Conservation (phyloP, 805 yeast genomes). For the Schwanniomyces sp. region DNA sequence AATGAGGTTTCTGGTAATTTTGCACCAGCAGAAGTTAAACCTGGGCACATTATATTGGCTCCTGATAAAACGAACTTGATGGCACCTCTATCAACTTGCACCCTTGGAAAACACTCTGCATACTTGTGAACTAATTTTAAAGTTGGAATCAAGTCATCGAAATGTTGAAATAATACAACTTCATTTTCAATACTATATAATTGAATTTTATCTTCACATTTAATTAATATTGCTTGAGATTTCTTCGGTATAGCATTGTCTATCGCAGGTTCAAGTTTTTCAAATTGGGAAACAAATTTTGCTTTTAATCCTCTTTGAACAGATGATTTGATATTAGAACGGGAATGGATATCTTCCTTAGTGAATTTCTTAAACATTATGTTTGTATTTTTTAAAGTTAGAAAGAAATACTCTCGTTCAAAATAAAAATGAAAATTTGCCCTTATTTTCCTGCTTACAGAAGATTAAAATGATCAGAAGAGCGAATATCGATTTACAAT, state of each 20-base stretch:
- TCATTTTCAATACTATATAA: constrained; percentile 72
- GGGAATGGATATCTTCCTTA: constrained; percentile 83
- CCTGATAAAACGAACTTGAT: constrained; percentile 94
- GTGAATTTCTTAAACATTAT: constrained; percentile 64
- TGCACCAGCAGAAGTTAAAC: constrained; percentile 85
- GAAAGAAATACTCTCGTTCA: not conserved
- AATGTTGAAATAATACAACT: constrained; percentile 77
- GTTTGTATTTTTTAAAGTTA: not conserved
- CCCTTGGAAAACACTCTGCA: constrained; percentile 80
- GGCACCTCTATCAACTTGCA: constrained; percentile 94
- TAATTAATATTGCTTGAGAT: constrained; percentile 72
- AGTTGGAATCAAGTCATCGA: constrained; percentile 75
- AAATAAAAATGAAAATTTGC: not conserved
- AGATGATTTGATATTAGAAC: constrained; percentile 89
- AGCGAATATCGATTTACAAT: not conserved
- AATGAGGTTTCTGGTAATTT: constrained; percentile 70
- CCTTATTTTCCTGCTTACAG: not conserved
- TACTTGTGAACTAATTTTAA: constrained; percentile 75
- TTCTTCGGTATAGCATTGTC: constrained; percentile 89
- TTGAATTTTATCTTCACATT: constrained; percentile 88
- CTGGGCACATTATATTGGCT: constrained; percentile 97
- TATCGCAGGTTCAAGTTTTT: constrained; percentile 69
- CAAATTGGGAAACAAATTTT: constrained; percentile 72
- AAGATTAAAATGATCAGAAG: not conserved
- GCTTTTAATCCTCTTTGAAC: constrained; percentile 87